Evolutionary conservation across 2,329 filamentous ascomycete genomes (phyloP), one percentile per base, ranked within the genome.

Genomic region (Cryoendolithus antarcticus): DNA sequence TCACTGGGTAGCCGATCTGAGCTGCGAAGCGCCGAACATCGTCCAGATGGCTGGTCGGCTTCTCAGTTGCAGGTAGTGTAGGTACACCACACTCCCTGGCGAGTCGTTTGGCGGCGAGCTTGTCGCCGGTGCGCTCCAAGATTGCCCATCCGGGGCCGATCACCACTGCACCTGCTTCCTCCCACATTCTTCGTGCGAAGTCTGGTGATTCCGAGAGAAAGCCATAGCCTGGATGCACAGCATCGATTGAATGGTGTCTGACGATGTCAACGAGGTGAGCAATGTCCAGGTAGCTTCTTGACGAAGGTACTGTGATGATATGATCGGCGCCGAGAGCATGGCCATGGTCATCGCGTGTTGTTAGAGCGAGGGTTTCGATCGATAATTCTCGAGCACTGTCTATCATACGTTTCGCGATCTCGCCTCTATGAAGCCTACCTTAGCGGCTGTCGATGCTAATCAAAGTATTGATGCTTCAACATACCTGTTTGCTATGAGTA

Each of bases 61-160:
- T 45, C 1, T 39, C 7, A 54, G 51, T 6, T 49, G 55, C 37
- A 52, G 43, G 24, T 52, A 43, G 2, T 43, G 30, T 10, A 57
- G 42, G 35, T 51, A 53, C 4, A 47, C 50, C 55, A 46, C 71
- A 75, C 44, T 62, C 55, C 37, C 62, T 59, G 1, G 73, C 73
- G 39, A 77, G 53, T 30, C 58, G 44, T 33, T 53, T 55, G 6
- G 56, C 48, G 6, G 41, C 45, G 4, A 49, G 43, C 38, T 61
- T 61, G 35, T 55, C 49, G n/a, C 59, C 60, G 6, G 61, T 38
- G 4, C 48, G 54, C 3, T 49, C 51, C 50, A 62, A 59, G 1
- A 50, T 48, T 10, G 51, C 43, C 4, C 50, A 39, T 19, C 46
- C 51, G 3, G 60, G 58, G 0, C 60, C 59, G 35, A 62, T 51